Evolutionary conservation across 441 rosid genomes (phyloP).

Genomic region (Eruca vesicaria): DNA sequence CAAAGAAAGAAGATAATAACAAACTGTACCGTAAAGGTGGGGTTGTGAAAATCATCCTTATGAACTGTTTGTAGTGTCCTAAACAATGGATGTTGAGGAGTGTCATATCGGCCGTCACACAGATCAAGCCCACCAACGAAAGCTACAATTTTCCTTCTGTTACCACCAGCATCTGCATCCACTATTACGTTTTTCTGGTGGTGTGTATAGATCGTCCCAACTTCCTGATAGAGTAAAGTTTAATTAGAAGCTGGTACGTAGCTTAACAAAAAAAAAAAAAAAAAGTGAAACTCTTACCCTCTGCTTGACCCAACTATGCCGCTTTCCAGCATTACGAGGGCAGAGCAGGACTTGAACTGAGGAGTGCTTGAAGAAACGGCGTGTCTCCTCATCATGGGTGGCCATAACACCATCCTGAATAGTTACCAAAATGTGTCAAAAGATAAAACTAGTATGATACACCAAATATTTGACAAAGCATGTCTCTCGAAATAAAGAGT

Average conservation of each 20-base stretch:
- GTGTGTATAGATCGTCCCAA: slow-evolving; percentile 77
- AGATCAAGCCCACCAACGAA: slow-evolving; percentile 81
- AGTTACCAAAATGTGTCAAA: slow-evolving; percentile 14
- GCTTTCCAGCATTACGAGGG: slow-evolving; percentile 73
- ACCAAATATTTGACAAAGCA: background rate
- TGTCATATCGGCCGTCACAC: slow-evolving; percentile 83
- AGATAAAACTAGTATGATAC: background rate
- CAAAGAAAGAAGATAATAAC: slow-evolving; percentile 14
- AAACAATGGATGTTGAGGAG: slow-evolving; percentile 73
- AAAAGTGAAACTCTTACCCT: slow-evolving; percentile 41
- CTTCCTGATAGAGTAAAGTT: slow-evolving; percentile 47
- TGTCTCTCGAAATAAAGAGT: no score
- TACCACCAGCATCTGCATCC: slow-evolving; percentile 62
- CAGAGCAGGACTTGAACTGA: slow-evolving; percentile 68
- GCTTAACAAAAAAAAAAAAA: background rate
- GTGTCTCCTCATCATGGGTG: slow-evolving; percentile 88
- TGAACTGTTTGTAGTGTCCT: slow-evolving; percentile 57
- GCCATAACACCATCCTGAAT: slow-evolving; percentile 77
- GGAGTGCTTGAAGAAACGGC: slow-evolving; percentile 62
- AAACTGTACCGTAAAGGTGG: slow-evolving; percentile 61
- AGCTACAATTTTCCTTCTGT: slow-evolving; percentile 65
- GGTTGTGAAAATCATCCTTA: slow-evolving; percentile 65
- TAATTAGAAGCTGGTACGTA: slow-evolving; percentile 5
- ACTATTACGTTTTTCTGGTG: slow-evolving; percentile 79
- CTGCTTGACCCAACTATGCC: slow-evolving; percentile 75